These are phyloP conservation scores for Colletotrichum truncatum DNA, from an alignment of 2,329 filamentous ascomycete species.

Conservation along the genomic window DNA sequence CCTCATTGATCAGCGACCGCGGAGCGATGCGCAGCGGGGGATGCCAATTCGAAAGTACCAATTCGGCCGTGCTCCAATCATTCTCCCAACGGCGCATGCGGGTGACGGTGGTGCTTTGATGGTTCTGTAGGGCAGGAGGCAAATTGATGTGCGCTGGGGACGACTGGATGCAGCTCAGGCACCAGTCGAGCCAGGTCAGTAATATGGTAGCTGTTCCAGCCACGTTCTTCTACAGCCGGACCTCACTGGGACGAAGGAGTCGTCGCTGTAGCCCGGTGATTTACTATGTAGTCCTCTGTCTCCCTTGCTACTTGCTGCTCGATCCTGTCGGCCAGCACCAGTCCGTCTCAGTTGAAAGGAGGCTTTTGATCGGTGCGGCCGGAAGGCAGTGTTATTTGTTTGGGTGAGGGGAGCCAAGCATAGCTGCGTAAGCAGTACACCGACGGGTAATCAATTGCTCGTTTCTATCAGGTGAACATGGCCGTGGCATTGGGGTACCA, in stretches of 20 bases:
- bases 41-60: not conserved
- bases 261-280: too few relatives aligned
- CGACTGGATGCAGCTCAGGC: conserved; percentile 15
- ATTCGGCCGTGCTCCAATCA: not conserved
- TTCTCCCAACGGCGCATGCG: conserved; percentile 4
- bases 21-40: not conserved
- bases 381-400: conserved; percentile 1
- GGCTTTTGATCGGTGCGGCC: conserved; percentile 13
- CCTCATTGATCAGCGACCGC: conserved; percentile 23
- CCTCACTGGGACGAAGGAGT: too few relatives aligned
- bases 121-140: conserved; percentile 19
- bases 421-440: not conserved
- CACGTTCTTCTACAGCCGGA: too few relatives aligned
- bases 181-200: not conserved
- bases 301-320: too few relatives aligned
- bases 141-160: conserved; percentile 25
- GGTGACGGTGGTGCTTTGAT: not conserved
- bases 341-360: conserved; percentile 11
- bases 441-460: conserved; percentile 10
- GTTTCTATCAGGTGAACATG: not conserved
- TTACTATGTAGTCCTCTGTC: too few relatives aligned
- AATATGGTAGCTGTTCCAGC: not conserved
- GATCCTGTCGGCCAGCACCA: not conserved
- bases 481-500: not conserved
- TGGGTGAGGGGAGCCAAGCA: not conserved